Conservation (phyloP, 495 filamentous ascomycete species). For the Penicillium manginii region DNA sequence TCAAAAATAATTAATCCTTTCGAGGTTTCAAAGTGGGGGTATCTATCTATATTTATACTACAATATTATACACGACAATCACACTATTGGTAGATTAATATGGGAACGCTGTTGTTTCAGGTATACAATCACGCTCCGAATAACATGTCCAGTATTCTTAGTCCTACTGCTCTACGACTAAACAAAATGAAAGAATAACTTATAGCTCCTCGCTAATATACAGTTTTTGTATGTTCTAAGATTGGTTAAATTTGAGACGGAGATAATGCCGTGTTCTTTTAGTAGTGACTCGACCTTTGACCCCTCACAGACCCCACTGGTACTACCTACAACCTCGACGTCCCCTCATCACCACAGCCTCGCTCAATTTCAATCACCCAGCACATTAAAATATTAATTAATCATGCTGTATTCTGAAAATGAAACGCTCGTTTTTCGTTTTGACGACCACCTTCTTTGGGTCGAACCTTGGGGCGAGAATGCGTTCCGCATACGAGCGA, state of each 20-base stretch:
- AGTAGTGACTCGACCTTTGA: neutral
- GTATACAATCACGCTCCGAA: neutral
- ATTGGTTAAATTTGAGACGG: neutral
- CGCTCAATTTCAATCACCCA: neutral
- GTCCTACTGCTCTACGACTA: too few species aligned
- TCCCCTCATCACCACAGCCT: neutral
- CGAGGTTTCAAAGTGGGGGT: too few species aligned
- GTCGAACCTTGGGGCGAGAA: conserved; percentile 59
- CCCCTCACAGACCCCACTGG: neutral
- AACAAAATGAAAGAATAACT: too few species aligned
- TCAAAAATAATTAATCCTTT: too few species aligned
- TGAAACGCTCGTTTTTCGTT: conserved; percentile 48
- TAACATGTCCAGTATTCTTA: too few species aligned
- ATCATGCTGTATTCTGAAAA: conserved; percentile 48
- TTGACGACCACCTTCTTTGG: conserved; percentile 57
- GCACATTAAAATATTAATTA: neutral
- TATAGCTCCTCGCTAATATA: too few species aligned
- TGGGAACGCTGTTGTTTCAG: neutral
- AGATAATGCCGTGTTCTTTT: neutral
- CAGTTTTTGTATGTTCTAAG: too few species aligned
- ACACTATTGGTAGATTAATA: neutral
- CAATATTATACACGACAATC: neutral
- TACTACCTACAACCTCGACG: neutral
- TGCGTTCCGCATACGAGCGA: conserved; percentile 57
- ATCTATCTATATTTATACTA: too few species aligned